These are phyloP conservation scores for Populus simonii DNA, from an alignment of 345 rosid genomes.

Conservation along the genomic window DNA sequence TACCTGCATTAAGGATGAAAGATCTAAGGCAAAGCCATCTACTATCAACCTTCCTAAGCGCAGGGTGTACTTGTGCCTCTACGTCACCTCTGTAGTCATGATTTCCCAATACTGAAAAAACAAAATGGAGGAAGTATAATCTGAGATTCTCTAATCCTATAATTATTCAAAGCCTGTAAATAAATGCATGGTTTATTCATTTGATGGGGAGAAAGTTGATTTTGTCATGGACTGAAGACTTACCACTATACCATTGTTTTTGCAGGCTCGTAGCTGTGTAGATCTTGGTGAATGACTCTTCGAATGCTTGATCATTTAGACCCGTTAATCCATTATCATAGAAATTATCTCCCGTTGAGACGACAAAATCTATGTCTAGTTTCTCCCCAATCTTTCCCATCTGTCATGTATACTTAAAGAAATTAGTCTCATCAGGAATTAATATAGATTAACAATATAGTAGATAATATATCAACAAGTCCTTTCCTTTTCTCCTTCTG, in stretches of 20 bases:
- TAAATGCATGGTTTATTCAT: neutral
- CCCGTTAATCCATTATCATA: slow-evolving; percentile 46
- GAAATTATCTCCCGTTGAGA: slow-evolving; percentile 57
- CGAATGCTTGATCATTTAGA: slow-evolving; percentile 38
- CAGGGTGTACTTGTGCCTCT: slow-evolving; percentile 26
- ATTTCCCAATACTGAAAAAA: slow-evolving; percentile 34
- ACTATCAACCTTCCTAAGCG: slow-evolving; percentile 13
- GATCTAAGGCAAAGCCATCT: slow-evolving; percentile 36
- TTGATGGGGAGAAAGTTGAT: neutral
- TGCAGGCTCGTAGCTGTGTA: slow-evolving; percentile 45
- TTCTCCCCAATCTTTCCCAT: slow-evolving; percentile 51
- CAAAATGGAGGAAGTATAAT: too few species aligned
- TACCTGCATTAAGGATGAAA: slow-evolving; percentile 27
- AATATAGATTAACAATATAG: too few species aligned
- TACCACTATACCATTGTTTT: slow-evolving; percentile 50
- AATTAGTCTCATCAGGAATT: neutral
- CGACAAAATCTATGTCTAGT: slow-evolving; percentile 40
- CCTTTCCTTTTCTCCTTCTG: too few species aligned
- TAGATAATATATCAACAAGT: too few species aligned
- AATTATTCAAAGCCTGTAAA: neutral
- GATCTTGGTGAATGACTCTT: slow-evolving; percentile 40
- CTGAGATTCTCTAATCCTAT: too few species aligned
- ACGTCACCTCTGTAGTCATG: slow-evolving; percentile 42
- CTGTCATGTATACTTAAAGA: slow-evolving; percentile 5
- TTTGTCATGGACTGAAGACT: neutral